These are phyloP conservation scores for Coprinopsis cinerea DNA, from an alignment of 768 basidiomycete species.

Conservation along the genomic window DNA sequence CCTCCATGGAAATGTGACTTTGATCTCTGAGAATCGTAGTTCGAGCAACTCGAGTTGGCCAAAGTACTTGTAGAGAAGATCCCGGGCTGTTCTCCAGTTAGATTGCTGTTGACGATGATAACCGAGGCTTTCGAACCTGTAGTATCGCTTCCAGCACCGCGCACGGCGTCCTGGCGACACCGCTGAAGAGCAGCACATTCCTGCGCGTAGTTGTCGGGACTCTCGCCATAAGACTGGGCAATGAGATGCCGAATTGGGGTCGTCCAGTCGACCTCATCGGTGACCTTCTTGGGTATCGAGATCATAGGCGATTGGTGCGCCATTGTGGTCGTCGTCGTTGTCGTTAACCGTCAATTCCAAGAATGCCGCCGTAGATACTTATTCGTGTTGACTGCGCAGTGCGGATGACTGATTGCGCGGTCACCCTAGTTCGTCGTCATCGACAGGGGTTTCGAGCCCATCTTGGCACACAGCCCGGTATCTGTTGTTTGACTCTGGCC, in stretches of 20 bases:
- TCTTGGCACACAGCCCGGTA: too few species aligned
- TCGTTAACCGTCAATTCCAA: too few species aligned
- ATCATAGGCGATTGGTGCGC: conserved; percentile 84
- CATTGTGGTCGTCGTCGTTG: conserved; percentile 48
- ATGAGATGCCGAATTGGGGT: conserved; percentile 81
- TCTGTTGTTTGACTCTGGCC: too few species aligned
- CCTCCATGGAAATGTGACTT: conserved; percentile 93
- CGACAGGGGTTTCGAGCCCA: too few species aligned
- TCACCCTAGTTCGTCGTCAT: too few species aligned
- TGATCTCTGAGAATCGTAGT: conserved; percentile 92
- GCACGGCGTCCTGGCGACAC: conserved; percentile 92
- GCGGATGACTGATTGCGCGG: conserved; percentile 8
- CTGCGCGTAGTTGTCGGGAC: conserved; percentile 78
- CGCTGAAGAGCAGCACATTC: conserved; percentile 85
- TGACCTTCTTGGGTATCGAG: conserved; percentile 89
- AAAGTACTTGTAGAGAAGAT: conserved; percentile 98
- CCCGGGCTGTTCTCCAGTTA: conserved; percentile 50
- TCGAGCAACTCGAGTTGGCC: conserved; percentile 97
- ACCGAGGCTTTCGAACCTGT: conserved; percentile 54
- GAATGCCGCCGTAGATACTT: background rate
- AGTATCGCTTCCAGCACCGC: conserved; percentile 91
- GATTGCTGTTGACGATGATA: background rate
- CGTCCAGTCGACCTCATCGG: conserved; percentile 96
- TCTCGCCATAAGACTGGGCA: conserved; percentile 89
- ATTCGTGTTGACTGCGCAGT: conserved; percentile 3